These are phyloP conservation scores for Paraphoma sp. DNA, from an alignment of 2,329 filamentous ascomycete species.

Conservation along the genomic window DNA sequence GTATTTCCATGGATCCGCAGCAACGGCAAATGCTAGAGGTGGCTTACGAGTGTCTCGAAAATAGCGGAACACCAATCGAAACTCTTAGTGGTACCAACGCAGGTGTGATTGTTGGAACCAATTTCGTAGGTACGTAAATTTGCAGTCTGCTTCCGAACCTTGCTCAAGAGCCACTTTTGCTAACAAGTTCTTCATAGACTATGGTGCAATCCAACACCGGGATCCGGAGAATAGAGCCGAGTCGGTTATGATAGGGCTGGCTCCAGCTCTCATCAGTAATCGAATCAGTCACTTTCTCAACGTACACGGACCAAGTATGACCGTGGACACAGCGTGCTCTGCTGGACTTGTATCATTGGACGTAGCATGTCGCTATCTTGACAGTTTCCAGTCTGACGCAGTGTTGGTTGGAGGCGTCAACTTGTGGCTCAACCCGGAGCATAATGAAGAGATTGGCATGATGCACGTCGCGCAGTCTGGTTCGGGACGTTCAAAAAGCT, in stretches of 20 bases:
- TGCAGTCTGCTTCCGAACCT: not conserved
- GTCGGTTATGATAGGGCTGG: not conserved
- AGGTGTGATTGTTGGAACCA: slow-evolving; percentile 28
- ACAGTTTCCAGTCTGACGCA: not conserved
- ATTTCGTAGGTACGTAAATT: slow-evolving; percentile 1
- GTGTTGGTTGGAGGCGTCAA: not conserved
- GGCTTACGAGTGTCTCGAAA: slow-evolving; percentile 45
- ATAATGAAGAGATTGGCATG: not conserved
- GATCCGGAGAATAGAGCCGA: not conserved
- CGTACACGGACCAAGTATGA: not conserved
- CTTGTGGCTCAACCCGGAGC: not conserved
- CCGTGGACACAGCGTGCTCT: not conserved
- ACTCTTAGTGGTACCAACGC: slow-evolving; percentile 3
- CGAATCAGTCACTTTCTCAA: not conserved
- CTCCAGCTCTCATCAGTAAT: not conserved
- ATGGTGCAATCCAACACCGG: not conserved
- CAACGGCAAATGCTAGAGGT: slow-evolving; percentile 35
- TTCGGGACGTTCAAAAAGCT: slow-evolving; percentile 23
- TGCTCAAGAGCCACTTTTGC: not conserved
- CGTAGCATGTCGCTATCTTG: not conserved
- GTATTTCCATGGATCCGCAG: slow-evolving; percentile 25
- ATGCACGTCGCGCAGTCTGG: slow-evolving; percentile 1
- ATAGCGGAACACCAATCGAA: slow-evolving; percentile 1
- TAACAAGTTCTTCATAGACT: slow-evolving; percentile 12
- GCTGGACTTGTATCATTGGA: not conserved